A percentile compares a stretch with the other conserved stretches of the same genome.
Evolutionary conservation across 2,329 filamentous ascomycete species (phyloP).

Genomic region (Hymenoscyphus fructigenus): DNA sequence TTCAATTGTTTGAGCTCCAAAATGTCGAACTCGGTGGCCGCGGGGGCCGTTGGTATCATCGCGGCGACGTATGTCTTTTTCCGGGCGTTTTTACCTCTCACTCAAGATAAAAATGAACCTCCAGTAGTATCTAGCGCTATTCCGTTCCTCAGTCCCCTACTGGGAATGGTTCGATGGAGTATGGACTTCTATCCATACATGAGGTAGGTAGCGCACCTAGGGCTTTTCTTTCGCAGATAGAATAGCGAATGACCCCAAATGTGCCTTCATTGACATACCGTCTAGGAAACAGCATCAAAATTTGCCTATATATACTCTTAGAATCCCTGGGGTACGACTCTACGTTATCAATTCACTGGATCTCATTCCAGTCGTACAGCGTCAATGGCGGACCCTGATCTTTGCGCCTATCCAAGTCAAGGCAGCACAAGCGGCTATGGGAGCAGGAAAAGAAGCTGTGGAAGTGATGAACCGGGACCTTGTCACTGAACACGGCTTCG

Average conservation of each 20-base stretch:
- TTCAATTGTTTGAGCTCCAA: no score
- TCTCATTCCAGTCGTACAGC: slow-evolving; percentile 10
- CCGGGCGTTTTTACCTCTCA: slow-evolving; percentile 6
- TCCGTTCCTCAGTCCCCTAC: slow-evolving; percentile 11
- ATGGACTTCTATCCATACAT: background rate
- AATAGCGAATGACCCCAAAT: background rate
- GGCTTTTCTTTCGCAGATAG: background rate
- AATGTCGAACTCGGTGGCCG: background rate
- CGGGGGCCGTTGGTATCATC: background rate
- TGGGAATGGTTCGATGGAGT: slow-evolving; percentile 2
- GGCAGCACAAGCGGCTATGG: slow-evolving; percentile 12
- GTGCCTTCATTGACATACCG: background rate
- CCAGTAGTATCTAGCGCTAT: slow-evolving; percentile 8
- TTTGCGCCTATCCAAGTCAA: slow-evolving; percentile 9
- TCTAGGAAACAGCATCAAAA: slow-evolving; percentile 3
- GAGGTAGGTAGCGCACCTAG: slow-evolving; percentile 3
- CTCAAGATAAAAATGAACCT: slow-evolving; percentile 11
- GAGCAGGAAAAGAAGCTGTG: slow-evolving; percentile 1
- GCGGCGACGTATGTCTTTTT: slow-evolving; percentile 11
- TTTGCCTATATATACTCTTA: slow-evolving; percentile 9
- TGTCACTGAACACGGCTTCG: slow-evolving; percentile 13
- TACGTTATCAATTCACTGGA: slow-evolving; percentile 9
- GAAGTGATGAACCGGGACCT: slow-evolving; percentile 10
- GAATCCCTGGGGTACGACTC: slow-evolving; percentile 2
- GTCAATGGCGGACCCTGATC: background rate